Evolutionary conservation across 2,329 filamentous ascomycete species (phyloP).

Genomic region (Pyrenophora seminiperda): DNA sequence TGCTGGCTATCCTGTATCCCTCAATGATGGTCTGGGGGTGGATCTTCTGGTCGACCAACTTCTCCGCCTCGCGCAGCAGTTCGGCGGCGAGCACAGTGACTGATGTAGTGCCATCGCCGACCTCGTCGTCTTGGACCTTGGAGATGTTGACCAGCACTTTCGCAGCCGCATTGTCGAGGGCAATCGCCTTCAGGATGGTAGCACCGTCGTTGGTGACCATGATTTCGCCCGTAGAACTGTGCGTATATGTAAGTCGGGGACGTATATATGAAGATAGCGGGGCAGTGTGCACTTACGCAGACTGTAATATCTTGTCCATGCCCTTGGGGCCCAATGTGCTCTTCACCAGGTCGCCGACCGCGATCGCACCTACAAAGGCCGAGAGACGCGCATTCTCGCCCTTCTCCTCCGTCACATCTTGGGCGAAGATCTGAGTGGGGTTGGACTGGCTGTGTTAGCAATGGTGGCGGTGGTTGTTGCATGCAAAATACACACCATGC

Average conservation of each 20-base stretch:
- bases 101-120: slow-evolving; percentile 97
- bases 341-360: slow-evolving; percentile 96
- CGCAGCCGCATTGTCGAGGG: slow-evolving; percentile 95
- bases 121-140: slow-evolving; percentile 98
- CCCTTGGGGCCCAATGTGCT: slow-evolving; percentile 96
- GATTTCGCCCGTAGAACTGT: slow-evolving; percentile 90
- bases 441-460: slow-evolving; percentile 55
- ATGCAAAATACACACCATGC: slow-evolving; percentile 36
- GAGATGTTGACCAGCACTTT: slow-evolving; percentile 99
- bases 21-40: slow-evolving; percentile 99
- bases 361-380: slow-evolving; percentile 98
- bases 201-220: slow-evolving; percentile 99
- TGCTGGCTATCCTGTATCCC: slow-evolving; percentile 95
- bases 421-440: slow-evolving; percentile 96
- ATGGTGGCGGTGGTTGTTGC: neutral
- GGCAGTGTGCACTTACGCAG: slow-evolving; percentile 68
- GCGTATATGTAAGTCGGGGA: slow-evolving; percentile 30
- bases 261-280: slow-evolving; percentile 5
- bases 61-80: slow-evolving; percentile 92
- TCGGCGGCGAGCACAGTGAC: slow-evolving; percentile 95
- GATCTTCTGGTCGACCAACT: slow-evolving; percentile 96
- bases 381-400: slow-evolving; percentile 98
- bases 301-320: slow-evolving; percentile 98
- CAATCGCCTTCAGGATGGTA: slow-evolving; percentile 97
- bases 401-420: slow-evolving; percentile 96